A percentile compares a stretch with the other conserved stretches of the same genome.
Evolutionary conservation across 2,329 filamentous ascomycete species (phyloP).

Genomic region (Rutstroemia sp.): DNA sequence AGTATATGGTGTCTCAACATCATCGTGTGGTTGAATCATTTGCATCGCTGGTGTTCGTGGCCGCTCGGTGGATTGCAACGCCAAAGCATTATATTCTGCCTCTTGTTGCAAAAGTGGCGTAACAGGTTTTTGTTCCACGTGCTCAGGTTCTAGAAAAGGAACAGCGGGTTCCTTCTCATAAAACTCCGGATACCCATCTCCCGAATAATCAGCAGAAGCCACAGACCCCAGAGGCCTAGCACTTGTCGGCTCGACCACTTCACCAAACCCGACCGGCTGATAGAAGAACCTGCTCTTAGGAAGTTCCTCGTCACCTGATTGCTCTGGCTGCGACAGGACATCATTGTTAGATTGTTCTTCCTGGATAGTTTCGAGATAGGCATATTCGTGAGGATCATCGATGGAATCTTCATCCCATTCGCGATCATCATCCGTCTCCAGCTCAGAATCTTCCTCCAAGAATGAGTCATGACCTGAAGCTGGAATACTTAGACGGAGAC

Average conservation of each 20-base stretch:
- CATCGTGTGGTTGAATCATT: not conserved
- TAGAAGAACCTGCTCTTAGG: slow-evolving; percentile 1
- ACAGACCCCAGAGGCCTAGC: too few species aligned
- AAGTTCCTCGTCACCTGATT: not conserved
- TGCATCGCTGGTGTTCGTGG: not conserved
- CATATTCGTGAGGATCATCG: not conserved
- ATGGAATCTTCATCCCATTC: not conserved
- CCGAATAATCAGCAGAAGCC: too few species aligned
- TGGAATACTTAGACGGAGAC: too few species aligned
- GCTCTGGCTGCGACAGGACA: not conserved
- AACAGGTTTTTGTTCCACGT: not conserved
- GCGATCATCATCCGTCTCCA: not conserved
- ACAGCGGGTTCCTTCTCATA: too few species aligned
- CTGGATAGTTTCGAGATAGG: slow-evolving; percentile 6
- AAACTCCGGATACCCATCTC: too few species aligned
- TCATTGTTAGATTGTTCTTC: not conserved
- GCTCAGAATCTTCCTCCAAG: not conserved
- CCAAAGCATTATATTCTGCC: too few species aligned
- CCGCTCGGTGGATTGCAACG: not conserved
- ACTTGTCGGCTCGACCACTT: not conserved
- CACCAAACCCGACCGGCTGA: not conserved
- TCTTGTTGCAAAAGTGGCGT: too few species aligned
- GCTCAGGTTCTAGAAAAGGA: not conserved
- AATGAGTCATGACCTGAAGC: not conserved
- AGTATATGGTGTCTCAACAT: slow-evolving; percentile 9